These are phyloP conservation scores for Ophiostoma pallidulum DNA, from an alignment of 2,329 filamentous ascomycete species.

Conservation along the genomic window DNA sequence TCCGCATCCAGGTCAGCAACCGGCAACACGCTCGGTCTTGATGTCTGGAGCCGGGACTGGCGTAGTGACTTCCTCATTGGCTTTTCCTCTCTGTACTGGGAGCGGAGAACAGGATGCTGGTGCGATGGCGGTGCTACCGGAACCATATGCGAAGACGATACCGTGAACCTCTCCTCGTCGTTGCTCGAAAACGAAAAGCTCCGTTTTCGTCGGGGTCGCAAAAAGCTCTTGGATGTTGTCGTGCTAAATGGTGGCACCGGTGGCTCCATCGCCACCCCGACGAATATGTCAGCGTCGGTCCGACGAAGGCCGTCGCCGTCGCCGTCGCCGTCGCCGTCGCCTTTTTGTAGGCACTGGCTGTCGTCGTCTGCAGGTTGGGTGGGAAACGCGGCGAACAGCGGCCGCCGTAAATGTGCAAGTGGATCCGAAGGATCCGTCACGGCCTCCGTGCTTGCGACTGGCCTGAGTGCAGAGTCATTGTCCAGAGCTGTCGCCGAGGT, in stretches of 20 bases:
- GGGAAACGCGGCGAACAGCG: not conserved
- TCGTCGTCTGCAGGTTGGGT: not conserved
- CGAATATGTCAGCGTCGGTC: not conserved
- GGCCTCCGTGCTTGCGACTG: not conserved
- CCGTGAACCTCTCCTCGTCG: conserved; percentile 22
- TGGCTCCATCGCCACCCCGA: not conserved
- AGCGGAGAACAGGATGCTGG: conserved; percentile 18
- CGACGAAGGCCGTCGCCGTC: no score
- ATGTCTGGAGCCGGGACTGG: not conserved
- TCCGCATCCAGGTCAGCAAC: not conserved
- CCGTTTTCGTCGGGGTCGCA: not conserved
- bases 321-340: no score
- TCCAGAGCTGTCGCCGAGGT: no score
- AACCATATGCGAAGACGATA: not conserved
- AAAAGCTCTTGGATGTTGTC: conserved; percentile 7
- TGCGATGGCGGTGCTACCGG: not conserved
- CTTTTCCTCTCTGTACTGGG: conserved; percentile 28
- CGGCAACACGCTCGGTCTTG: not conserved
- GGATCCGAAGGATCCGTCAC: not conserved
- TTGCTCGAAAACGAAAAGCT: conserved; percentile 14
- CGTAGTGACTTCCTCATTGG: conserved; percentile 10
- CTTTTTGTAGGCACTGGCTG: not conserved
- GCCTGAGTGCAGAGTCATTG: not conserved
- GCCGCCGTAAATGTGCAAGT: not conserved
- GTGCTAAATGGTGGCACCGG: not conserved